Conservation (phyloP, 768 basidiomycete genomes). For the Sporobolomyces roseus region DNA sequence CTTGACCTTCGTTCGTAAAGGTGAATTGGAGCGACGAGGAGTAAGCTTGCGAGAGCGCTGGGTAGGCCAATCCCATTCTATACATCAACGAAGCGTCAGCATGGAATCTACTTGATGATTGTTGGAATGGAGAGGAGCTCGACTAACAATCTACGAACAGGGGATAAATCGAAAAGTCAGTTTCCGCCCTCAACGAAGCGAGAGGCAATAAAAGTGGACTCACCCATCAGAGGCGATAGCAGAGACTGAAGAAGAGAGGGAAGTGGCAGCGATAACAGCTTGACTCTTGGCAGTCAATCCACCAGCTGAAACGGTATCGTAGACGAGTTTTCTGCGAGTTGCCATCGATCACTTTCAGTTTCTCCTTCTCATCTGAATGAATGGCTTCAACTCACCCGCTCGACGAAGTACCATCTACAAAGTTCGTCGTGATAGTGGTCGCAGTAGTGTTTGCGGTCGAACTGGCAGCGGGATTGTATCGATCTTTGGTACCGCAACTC, state of each 20-base stretch:
- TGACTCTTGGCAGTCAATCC: slow-evolving; percentile 32
- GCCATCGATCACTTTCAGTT: background rate
- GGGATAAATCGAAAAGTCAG: background rate
- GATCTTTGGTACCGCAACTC: slow-evolving; percentile 23
- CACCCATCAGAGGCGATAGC: slow-evolving; percentile 27
- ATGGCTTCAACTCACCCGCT: slow-evolving; percentile 24
- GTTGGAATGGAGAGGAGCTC: too few relatives aligned
- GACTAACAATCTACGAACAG: too few relatives aligned
- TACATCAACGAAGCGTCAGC: background rate
- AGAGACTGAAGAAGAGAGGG: slow-evolving; percentile 33
- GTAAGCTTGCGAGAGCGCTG: slow-evolving; percentile 27
- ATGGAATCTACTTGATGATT: too few relatives aligned
- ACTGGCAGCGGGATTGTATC: slow-evolving; percentile 35
- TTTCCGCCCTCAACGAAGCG: background rate
- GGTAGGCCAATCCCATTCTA: slow-evolving; percentile 36
- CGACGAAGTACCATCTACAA: slow-evolving; percentile 44
- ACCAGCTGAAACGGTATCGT: slow-evolving; percentile 36
- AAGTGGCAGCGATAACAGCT: slow-evolving; percentile 37
- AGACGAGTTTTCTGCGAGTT: slow-evolving; percentile 37
- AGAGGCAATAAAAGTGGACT: background rate
- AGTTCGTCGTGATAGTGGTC: slow-evolving; percentile 37
- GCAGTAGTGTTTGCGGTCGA: slow-evolving; percentile 28
- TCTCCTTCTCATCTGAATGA: background rate
- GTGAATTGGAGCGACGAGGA: slow-evolving; percentile 30
- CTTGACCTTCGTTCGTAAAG: slow-evolving; percentile 6